Percentiles rank a stretch among this genome's conserved stretches.
These are phyloP conservation scores for Exserohilum rostratum DNA, from an alignment of 2,329 filamentous ascomycete genomes.

Conservation along the genomic window DNA sequence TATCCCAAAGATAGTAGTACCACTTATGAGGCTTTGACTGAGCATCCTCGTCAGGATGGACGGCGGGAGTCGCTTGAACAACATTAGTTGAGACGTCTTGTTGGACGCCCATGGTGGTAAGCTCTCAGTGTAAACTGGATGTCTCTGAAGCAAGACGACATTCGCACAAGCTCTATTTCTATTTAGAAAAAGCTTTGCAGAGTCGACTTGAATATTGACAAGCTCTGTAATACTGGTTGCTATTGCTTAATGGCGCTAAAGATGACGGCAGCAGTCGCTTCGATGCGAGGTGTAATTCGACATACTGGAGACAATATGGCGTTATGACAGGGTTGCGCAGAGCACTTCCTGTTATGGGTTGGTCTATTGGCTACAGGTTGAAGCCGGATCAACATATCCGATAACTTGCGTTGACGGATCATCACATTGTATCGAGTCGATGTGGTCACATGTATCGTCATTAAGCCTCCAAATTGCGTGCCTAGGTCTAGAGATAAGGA, in stretches of 20 bases:
- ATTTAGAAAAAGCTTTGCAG: not conserved
- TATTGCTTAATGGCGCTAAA: not conserved
- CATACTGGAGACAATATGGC: conserved; percentile 11
- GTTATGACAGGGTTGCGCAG: conserved; percentile 10
- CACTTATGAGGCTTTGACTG: conserved; percentile 12
- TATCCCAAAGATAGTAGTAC: conserved; percentile 31
- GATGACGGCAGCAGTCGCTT: not conserved
- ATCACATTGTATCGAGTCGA: not conserved
- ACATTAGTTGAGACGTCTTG: conserved; percentile 1
- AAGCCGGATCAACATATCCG: not conserved
- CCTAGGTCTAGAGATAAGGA: conserved; percentile 1
- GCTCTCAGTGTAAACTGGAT: not conserved
- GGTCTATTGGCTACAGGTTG: not conserved
- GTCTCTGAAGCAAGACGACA: not conserved
- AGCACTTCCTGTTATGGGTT: not conserved
- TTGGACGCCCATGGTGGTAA: not conserved
- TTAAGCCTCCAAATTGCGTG: conserved; percentile 7
- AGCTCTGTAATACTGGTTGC: not conserved
- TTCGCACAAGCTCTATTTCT: not conserved
- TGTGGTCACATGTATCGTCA: conserved; percentile 5
- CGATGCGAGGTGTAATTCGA: conserved; percentile 3
- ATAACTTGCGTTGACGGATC: not conserved
- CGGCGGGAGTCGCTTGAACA: not conserved
- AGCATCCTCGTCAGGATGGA: not conserved
- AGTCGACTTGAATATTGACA: not conserved